These are phyloP conservation scores for Fusarium incarnatum DNA, from an alignment of 2,329 filamentous ascomycete genomes.

Conservation along the genomic window DNA sequence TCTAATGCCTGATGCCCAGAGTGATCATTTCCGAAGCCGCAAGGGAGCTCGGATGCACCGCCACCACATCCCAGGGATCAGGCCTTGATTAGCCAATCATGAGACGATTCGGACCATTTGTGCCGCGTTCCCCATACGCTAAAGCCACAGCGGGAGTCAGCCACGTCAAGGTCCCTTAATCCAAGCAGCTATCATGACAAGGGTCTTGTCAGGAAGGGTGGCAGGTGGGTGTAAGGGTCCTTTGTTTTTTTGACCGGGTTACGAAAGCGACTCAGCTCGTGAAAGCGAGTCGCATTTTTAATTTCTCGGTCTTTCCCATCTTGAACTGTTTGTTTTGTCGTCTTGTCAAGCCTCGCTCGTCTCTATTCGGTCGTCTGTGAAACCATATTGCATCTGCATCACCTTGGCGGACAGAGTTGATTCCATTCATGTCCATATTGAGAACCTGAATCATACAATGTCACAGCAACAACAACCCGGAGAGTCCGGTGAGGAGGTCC, in stretches of 20 bases:
- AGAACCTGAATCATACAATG: slow-evolving; percentile 17
- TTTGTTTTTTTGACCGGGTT: slow-evolving; percentile 32
- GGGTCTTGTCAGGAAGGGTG: slow-evolving; percentile 20
- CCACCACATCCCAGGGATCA: slow-evolving; percentile 18
- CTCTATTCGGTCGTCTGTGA: background rate
- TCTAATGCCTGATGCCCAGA: slow-evolving; percentile 12
- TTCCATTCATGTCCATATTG: slow-evolving; percentile 1
- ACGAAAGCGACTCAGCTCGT: slow-evolving; percentile 29
- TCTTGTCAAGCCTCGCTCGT: slow-evolving; percentile 1
- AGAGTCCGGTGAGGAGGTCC: slow-evolving; percentile 57
- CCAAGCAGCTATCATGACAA: slow-evolving; percentile 36
- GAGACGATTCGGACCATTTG: slow-evolving; percentile 28
- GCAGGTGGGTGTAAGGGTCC: slow-evolving; percentile 26
- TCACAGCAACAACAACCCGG: slow-evolving; percentile 43
- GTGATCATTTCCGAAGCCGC: slow-evolving; percentile 41
- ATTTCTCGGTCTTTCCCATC: slow-evolving; percentile 26
- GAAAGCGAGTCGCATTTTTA: slow-evolving; percentile 23
- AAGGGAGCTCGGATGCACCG: slow-evolving; percentile 36
- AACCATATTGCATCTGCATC: slow-evolving; percentile 7
- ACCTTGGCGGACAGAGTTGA: slow-evolving; percentile 8
- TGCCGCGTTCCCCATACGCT: slow-evolving; percentile 22
- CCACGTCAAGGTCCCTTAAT: slow-evolving; percentile 39
- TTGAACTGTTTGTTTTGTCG: slow-evolving; percentile 12
- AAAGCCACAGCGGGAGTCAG: slow-evolving; percentile 39
- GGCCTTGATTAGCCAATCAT: slow-evolving; percentile 16